These are phyloP conservation scores for Cornus suecica DNA, from an alignment of 148 eudicot genomes.

Conservation along the genomic window DNA sequence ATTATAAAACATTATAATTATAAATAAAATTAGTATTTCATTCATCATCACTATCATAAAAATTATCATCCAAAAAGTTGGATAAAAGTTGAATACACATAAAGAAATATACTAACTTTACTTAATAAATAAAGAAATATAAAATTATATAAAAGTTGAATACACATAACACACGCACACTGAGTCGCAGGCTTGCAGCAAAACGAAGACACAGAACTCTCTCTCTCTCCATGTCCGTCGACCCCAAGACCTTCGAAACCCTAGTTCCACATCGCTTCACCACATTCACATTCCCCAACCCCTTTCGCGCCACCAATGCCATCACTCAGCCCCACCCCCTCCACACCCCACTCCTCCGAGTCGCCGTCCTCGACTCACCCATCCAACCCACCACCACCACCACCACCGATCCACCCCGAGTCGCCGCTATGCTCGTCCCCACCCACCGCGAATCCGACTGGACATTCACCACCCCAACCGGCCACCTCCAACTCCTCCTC, in stretches of 20 bases:
- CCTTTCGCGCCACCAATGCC: slow-evolving; percentile 7
- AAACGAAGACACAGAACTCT: neutral
- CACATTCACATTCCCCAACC: slow-evolving; percentile 63
- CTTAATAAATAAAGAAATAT: too few species aligned
- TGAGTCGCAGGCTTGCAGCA: too few species aligned
- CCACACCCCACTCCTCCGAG: slow-evolving; percentile 42
- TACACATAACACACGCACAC: too few species aligned
- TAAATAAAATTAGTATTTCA: too few species aligned
- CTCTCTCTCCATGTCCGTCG: slow-evolving; percentile 24
- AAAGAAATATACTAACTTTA: too few species aligned
- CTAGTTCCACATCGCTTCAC: slow-evolving; percentile 61
- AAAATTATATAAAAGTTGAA: too few species aligned
- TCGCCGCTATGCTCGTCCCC: slow-evolving; percentile 81
- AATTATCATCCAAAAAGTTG: too few species aligned
- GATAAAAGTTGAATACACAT: too few species aligned
- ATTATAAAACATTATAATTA: too few species aligned
- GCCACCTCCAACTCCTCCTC: slow-evolving; percentile 67
- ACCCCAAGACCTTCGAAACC: slow-evolving; percentile 44
- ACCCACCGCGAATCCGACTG: slow-evolving; percentile 68
- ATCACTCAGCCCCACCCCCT: slow-evolving; percentile 15
- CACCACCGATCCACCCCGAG: slow-evolving; percentile 16
- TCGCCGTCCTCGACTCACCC: slow-evolving; percentile 83
- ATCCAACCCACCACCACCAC: slow-evolving; percentile 17
- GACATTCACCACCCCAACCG: slow-evolving; percentile 69
- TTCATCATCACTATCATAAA: too few species aligned